Percentiles rank a stretch among this genome's conserved stretches.
Evolutionary conservation across 257 asterid species (phyloP).

Genomic region (Henckelia pumila): DNA sequence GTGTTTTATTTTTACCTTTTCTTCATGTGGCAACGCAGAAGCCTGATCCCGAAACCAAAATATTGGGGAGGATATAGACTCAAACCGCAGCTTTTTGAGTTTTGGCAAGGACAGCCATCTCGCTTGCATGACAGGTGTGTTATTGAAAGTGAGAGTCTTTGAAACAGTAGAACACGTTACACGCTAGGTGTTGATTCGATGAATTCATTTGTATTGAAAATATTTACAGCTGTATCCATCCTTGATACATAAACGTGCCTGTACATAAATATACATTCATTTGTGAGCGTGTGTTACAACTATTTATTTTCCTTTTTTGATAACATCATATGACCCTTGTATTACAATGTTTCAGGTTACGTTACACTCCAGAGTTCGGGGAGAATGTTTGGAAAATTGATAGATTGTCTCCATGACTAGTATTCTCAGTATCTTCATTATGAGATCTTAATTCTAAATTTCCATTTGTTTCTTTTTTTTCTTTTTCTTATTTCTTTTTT

Average conservation of each 20-base stretch:
- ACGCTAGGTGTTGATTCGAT: neutral
- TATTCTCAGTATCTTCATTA: slow-evolving; percentile 35
- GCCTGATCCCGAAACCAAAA: slow-evolving; percentile 58
- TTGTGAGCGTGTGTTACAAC: neutral
- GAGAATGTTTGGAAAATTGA: neutral
- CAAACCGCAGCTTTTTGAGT: slow-evolving; percentile 69
- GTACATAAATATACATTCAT: neutral
- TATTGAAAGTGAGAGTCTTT: neutral
- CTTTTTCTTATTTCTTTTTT: neutral
- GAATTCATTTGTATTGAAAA: neutral
- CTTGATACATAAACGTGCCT: neutral
- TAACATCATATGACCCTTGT: neutral
- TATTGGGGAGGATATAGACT: slow-evolving; percentile 86
- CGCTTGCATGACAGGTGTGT: slow-evolving; percentile 61
- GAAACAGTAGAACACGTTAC: neutral
- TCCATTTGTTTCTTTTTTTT: slow-evolving; percentile 8
- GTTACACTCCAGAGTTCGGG: slow-evolving; percentile 29
- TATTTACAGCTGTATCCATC: neutral
- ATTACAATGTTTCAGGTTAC: slow-evolving; percentile 37
- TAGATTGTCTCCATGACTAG: slow-evolving; percentile 39
- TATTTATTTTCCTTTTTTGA: neutral
- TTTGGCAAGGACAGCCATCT: slow-evolving; percentile 90
- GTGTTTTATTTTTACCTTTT: neutral
- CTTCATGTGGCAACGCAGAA: slow-evolving; percentile 37
- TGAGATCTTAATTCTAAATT: slow-evolving; percentile 21